phyloP scores from a whole-genome alignment of 176 grass and related monocot species.

The Aegilops bicornis region DNA sequence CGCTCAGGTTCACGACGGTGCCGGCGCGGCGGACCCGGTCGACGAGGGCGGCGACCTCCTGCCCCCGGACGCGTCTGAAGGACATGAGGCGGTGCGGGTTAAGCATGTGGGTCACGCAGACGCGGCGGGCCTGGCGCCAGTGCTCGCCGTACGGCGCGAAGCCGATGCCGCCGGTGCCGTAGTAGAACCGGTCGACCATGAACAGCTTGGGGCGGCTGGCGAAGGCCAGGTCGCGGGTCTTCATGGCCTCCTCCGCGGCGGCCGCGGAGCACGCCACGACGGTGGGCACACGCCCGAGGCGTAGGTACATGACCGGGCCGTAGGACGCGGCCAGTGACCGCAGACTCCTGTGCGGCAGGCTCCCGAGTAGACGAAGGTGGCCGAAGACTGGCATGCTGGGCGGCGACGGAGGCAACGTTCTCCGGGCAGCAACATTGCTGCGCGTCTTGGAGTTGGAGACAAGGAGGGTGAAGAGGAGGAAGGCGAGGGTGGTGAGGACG shows the following conservation, averaged over 20 bases:
- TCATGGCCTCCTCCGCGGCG: conserved; percentile 2
- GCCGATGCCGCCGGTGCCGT: neutral
- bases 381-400: neutral
- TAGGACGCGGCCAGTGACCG: neutral
- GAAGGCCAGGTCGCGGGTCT: neutral
- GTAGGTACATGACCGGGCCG: neutral
- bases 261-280: neutral
- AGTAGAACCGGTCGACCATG: conserved; percentile 13
- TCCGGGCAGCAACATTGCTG: neutral
- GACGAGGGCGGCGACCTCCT: neutral
- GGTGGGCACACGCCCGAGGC: neutral
- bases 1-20: neutral
- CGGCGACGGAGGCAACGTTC: conserved; percentile 8
- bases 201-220: conserved; percentile 2
- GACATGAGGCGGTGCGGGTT: neutral
- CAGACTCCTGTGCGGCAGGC: conserved; percentile 11
- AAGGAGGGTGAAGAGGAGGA: neutral
- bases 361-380: neutral
- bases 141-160: conserved; percentile 8
- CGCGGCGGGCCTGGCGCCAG: conserved; percentile 13
- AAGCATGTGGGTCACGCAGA: neutral
- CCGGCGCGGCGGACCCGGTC: neutral
- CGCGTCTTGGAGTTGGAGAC: neutral
- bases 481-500: neutral
- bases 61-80: neutral